A percentile compares a stretch with the other conserved stretches of the same genome.
These are phyloP conservation scores for Diplodia seriata DNA, from an alignment of 2,329 filamentous ascomycete genomes.

Conservation along the genomic window DNA sequence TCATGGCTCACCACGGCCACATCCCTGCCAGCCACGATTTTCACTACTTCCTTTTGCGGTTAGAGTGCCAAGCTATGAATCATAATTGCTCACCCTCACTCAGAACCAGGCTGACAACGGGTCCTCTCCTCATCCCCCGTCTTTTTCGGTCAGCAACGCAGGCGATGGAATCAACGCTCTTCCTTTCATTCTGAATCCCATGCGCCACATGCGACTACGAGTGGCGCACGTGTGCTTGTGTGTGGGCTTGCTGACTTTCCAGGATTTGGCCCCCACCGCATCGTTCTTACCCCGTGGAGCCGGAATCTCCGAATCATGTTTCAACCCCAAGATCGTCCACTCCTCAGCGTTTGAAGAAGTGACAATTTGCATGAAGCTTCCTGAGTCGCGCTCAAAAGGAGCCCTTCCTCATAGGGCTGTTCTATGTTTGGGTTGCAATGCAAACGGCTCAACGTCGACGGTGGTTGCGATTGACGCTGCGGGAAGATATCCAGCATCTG, in stretches of 20 bases:
- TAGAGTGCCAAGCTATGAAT: conserved; percentile 20
- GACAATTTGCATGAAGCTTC: not conserved
- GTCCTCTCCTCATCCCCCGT: not conserved
- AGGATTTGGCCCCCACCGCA: not conserved
- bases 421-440: not conserved
- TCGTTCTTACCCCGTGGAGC: not conserved
- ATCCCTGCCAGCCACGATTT: not conserved
- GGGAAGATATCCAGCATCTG: not conserved
- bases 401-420: not conserved
- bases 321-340: not conserved
- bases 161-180: not conserved
- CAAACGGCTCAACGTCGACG: not conserved
- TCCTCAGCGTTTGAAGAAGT: not conserved
- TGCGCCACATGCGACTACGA: not conserved
- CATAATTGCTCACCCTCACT: conserved; percentile 13
- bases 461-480: not conserved
- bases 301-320: not conserved
- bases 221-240: not conserved
- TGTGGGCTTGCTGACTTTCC: not conserved
- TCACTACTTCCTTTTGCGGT: not conserved
- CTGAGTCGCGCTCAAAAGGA: not conserved
- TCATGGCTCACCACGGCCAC: not conserved
- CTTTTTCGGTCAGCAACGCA: not conserved
- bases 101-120: not conserved
- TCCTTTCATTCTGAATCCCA: not conserved